Percentiles rank a stretch among this genome's conserved stretches.
These are phyloP conservation scores for Magnolia changhungtana DNA, from an alignment of 164 flowering plant genomes.

Conservation along the genomic window DNA sequence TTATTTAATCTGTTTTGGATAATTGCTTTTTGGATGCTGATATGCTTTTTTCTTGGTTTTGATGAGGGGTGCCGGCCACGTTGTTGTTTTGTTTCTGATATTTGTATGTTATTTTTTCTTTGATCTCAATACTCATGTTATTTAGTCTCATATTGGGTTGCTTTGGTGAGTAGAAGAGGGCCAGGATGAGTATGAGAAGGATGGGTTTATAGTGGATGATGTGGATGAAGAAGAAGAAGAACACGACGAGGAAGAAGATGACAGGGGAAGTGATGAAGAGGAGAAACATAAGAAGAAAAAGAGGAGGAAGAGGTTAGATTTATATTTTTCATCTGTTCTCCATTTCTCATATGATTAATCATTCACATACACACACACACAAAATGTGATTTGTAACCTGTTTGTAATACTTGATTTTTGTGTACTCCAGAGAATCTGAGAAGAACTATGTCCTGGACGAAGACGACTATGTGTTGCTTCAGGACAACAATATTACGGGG, in stretches of 20 bases:
- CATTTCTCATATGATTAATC: background rate
- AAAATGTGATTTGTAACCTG: background rate
- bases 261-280: conserved; percentile 45
- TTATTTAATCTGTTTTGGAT: no score
- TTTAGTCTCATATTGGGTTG: no score
- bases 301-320: conserved; percentile 58
- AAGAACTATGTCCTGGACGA: conserved; percentile 73
- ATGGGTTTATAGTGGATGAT: conserved; percentile 93
- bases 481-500: conserved; percentile 63
- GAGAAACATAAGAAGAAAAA: conserved; percentile 78
- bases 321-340: background rate
- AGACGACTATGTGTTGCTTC: conserved; percentile 88
- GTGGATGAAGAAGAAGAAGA: conserved; percentile 69
- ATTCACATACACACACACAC: background rate
- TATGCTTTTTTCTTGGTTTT: no score
- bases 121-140: no score
- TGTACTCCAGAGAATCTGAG: conserved; percentile 52
- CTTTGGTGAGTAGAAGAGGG: conserved; percentile 52
- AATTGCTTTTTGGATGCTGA: no score
- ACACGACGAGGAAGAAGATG: conserved; percentile 51
- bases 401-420: background rate
- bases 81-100: no score
- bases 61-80: no score
- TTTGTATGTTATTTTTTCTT: no score
- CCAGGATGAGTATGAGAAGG: conserved; percentile 88